Base-by-base conservation (phyloP, 352 stramenopile species). In the Albugo candida region DNA sequence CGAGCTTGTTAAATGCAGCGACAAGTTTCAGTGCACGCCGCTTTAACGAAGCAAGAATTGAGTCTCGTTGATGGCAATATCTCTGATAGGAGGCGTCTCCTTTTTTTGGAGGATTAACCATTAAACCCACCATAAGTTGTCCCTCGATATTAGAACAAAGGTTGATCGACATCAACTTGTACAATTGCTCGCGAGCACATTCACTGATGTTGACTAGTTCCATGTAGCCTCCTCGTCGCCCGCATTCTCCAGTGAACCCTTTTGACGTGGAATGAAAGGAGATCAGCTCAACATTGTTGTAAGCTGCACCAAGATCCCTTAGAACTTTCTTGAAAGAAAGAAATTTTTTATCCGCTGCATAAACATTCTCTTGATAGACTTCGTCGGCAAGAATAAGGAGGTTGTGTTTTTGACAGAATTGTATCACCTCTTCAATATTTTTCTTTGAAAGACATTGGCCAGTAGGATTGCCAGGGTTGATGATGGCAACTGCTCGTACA, bases 361-460 rank as follows among this genome's bases (percentile, higher is more conserved):
- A 99, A 43, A 98, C 89, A 73, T 99, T 99, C 60, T 97, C 93
- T 61, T 99, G 96, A 67, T 99, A 99, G 16, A 99, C 96, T 66
- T 99, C 95, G 58, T 99, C 96, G 1, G 95, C 93, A 47, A 99
- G 62, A 41, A 99, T 70, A 31, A 98, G 72, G 31, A 99, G 72
- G 48, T 93, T 76, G 52, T 98, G 71, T 44, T 88, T 61, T 50
- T 83, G 71, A 65, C 92, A 98, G 52, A 98, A 98, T 44, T 79
- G 60, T 45, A 98, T 87, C 54, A 99, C 95, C 53, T 95, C 84
- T 45, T 91, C 62, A 42, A 99, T 92, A 58, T 95, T 92, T 43
- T 93, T 62, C 13, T 56, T 49, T 54, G 73, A 70, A 24, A 87
- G 54, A 48, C 53, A 97, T 74, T 86, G 94, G 63, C 55, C 95